A percentile compares a stretch with the other conserved stretches of the same genome.
These are phyloP conservation scores for Soucietia sequanensis DNA, from an alignment of 805 yeast genomes.

Conservation along the genomic window DNA sequence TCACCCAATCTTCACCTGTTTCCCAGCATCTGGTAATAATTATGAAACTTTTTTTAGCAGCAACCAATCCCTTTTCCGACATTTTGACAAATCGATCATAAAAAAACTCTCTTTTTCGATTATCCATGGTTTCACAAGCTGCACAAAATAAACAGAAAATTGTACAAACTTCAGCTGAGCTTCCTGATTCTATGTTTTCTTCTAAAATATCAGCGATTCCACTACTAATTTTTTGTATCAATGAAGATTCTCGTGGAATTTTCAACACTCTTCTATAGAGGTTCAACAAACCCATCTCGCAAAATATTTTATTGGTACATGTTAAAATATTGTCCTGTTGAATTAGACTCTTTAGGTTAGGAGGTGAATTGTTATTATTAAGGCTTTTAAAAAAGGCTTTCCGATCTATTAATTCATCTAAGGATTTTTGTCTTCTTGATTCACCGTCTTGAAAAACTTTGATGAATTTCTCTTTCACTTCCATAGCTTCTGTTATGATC, in stretches of 20 bases:
- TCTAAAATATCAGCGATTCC: slow-evolving; percentile 38
- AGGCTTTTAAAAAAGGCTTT: slow-evolving; percentile 5
- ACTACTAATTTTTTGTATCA: slow-evolving; percentile 48
- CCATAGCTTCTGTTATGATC: slow-evolving; percentile 21
- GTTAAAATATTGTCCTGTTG: slow-evolving; percentile 34
- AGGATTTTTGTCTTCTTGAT: slow-evolving; percentile 18
- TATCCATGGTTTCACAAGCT: slow-evolving; percentile 54
- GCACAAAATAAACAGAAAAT: slow-evolving; percentile 56
- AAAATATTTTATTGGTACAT: slow-evolving; percentile 53
- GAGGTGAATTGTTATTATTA: slow-evolving; percentile 10
- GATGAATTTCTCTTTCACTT: slow-evolving; percentile 22
- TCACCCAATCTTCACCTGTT: slow-evolving; percentile 51
- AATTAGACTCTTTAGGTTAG: slow-evolving; percentile 19
- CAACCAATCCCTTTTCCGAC: slow-evolving; percentile 41
- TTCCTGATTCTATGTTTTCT: slow-evolving; percentile 40
- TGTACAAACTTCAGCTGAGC: slow-evolving; percentile 55
- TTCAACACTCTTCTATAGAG: slow-evolving; percentile 54
- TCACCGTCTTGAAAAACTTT: slow-evolving; percentile 25
- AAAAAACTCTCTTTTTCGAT: slow-evolving; percentile 33
- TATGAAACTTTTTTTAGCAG: slow-evolving; percentile 44
- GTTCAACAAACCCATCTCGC: slow-evolving; percentile 53
- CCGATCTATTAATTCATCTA: slow-evolving; percentile 18
- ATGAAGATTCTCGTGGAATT: slow-evolving; percentile 42
- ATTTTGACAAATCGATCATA: slow-evolving; percentile 39
- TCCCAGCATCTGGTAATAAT: slow-evolving; percentile 56